phyloP scores from a whole-genome alignment of 2,329 filamentous ascomycete genomes.

The Cladosporium halotolerans region DNA sequence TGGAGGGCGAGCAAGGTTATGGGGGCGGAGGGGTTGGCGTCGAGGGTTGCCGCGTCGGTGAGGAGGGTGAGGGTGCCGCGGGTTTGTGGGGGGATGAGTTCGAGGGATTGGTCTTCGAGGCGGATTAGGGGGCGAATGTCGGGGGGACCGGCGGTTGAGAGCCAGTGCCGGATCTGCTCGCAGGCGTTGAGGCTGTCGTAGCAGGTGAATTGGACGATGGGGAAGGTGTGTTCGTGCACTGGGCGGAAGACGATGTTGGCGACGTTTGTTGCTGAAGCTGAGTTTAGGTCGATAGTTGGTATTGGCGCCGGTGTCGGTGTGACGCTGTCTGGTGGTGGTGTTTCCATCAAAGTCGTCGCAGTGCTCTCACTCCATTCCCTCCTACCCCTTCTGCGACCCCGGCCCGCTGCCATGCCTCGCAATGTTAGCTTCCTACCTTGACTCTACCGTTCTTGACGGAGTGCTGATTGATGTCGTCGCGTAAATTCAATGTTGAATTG shows the following conservation, averaged over 20 bases:
- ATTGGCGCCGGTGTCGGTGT: neutral
- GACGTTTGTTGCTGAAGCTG: conserved; percentile 1
- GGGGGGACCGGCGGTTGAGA: neutral
- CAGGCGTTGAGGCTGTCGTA: conserved; percentile 13
- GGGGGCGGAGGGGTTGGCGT: conserved; percentile 5
- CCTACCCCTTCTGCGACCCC: no score
- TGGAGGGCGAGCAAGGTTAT: conserved; percentile 18
- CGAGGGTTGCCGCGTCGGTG: conserved; percentile 14
- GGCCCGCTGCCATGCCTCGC: no score
- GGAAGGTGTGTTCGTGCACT: conserved; percentile 11
- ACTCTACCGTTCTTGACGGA: no score
- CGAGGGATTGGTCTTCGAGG: conserved; percentile 19
- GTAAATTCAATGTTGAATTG: no score
- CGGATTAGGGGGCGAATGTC: conserved; percentile 12
- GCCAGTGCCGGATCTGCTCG: neutral
- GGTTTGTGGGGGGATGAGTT: conserved; percentile 7
- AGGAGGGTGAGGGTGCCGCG: conserved; percentile 16
- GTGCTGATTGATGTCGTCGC: no score
- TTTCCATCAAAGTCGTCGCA: neutral
- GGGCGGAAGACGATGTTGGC: conserved; percentile 1
- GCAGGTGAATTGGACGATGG: conserved; percentile 15
- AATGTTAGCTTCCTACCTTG: no score
- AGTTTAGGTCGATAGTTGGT: neutral
- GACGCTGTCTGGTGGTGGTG: neutral
- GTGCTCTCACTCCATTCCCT: no score